Evolutionary conservation across 495 filamentous ascomycete species (phyloP), one percentile per base, ranked within the genome.

Genomic region (Cenococcum geophilum): DNA sequence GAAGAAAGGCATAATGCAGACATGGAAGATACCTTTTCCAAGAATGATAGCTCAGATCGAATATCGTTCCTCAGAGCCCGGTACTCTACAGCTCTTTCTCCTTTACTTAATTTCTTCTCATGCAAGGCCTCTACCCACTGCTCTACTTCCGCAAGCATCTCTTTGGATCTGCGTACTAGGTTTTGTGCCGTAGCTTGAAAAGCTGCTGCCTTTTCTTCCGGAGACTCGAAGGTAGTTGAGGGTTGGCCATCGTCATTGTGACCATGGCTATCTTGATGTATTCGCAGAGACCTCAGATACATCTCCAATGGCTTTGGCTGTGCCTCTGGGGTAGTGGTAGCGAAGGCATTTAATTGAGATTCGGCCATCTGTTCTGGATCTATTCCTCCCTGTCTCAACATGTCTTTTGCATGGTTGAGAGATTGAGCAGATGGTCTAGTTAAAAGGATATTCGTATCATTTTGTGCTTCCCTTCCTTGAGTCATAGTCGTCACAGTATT

Each of bases 121-220:
- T 55, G 54, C 25, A 55, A 61, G 16, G 63, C 66, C 18, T 36
- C 36, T 4, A 68, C 43, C 49, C 66, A 70, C 9, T 37, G 32
- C 53, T 70, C 61, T n/a, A 74, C 61, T 43, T 74, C 72, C 10
- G 49, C 42, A 22, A 68, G 53, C 14, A 74, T 58, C 0, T 48
- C 47, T 43, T 68, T 60, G 27, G 62, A 67, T 48, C 72, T 61
- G 1, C 21, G 16, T 22, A 71, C 47, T 1, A 74, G 60, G 52
- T 66, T 55, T 11, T 65, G 22, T 4, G 70, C 47, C 5, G 62
- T 57, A 6, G 58, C 47, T 45, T 59, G 6, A 11, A 60, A 34
- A 21, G 36, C 36, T 25, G 55, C 6, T 36, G 21, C 18, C 40
- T 45, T 18, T 18, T 45, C 40, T 45, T 45, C 11, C 40, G 2